Evolutionary conservation across 192 early-diverging fungal species (phyloP), one percentile per base, ranked within the genome.

Genomic region (Backusella sp.): DNA sequence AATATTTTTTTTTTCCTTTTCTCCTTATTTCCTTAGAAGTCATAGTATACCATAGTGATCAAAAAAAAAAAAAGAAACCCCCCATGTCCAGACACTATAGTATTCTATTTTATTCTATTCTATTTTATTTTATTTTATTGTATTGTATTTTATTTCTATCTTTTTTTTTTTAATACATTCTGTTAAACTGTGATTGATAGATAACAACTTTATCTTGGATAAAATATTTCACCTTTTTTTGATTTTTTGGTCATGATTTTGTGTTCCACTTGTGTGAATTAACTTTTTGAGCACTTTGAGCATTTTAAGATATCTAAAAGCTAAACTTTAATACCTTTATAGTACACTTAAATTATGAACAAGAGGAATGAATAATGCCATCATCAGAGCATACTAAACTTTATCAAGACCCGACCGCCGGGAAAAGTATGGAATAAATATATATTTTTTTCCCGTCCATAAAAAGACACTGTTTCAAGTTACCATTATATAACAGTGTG

Each of bases 131-230:
- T 53, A 11, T 11, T 39, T 39, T 32, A 32, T 32, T 32, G 1
- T 32, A 32, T 32, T 32, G 30, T 49, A 49, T 49, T 49, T 49
- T 49, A 15, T 49, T 49, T 49, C 14, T n/a, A 15, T 21, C 9
- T 53, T 8, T 59, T 59, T 59, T 56, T 56, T 59, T 26, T 59
- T 26, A 59, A 59, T 59, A 59, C 3, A 59, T 23, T 59, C 53
- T 59, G 53, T 59, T 59, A 59, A 59, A 59, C 53, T 26, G 53
- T 59, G 53, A 59, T 21, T 59, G 53, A 59, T 59, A 26, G 53
- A 59, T 59, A 59, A 59, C 23, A 59, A 23, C 53, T 59, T 59
- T 59, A 59, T 26, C 23, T 59, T 59, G 53, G 53, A 23, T 59
- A 59, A 59, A 59, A 23, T 59, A 59, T 59, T 49, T 59, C 8